Percentiles rank a stretch among this genome's conserved stretches.
Evolutionary conservation across 177 flowering plant species (phyloP).

Genomic region (Vitis hybrid): DNA sequence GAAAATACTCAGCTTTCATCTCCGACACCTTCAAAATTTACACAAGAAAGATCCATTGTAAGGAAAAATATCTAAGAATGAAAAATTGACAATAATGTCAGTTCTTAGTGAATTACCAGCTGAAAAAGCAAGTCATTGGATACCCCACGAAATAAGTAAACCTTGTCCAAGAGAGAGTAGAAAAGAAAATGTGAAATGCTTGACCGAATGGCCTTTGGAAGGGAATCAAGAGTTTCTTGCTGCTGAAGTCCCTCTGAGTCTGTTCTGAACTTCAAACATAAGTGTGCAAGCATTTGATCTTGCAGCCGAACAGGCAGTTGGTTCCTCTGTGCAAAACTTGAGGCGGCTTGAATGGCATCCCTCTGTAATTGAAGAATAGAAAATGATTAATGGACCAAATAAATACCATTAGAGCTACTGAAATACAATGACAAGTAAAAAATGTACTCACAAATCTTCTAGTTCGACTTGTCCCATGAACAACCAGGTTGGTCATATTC

Average conservation of each 20-base stretch:
- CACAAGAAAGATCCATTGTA: conserved; percentile 2
- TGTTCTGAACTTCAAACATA: conserved; percentile 86
- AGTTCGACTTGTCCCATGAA: conserved; percentile 84
- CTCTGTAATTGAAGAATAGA: conserved; percentile 43
- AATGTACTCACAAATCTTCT: conserved; percentile 67
- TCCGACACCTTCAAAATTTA: conserved; percentile 75
- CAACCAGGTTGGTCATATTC: conserved; percentile 93
- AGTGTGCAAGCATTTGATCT: conserved; percentile 96
- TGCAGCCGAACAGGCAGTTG: conserved; percentile 71
- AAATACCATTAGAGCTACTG: not conserved
- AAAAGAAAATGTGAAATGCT: conserved; percentile 86
- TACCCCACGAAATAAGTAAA: conserved; percentile 81
- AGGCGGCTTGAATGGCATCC: conserved; percentile 92
- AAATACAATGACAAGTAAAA: not conserved
- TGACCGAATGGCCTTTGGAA: conserved; percentile 93
- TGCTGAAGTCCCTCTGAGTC: conserved; percentile 92
- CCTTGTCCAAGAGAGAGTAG: conserved; percentile 75
- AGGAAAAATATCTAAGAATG: not conserved
- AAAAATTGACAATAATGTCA: not conserved
- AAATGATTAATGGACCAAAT: not conserved
- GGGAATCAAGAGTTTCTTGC: conserved; percentile 81
- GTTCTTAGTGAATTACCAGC: conserved; percentile 53
- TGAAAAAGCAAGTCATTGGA: conserved; percentile 90
- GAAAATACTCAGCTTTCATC: conserved; percentile 97
- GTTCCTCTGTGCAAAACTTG: conserved; percentile 86